A percentile compares a stretch with the other conserved stretches of the same genome.
Evolutionary conservation across 768 basidiomycete genomes (phyloP).

Genomic region (Leccinum aurantiacum): DNA sequence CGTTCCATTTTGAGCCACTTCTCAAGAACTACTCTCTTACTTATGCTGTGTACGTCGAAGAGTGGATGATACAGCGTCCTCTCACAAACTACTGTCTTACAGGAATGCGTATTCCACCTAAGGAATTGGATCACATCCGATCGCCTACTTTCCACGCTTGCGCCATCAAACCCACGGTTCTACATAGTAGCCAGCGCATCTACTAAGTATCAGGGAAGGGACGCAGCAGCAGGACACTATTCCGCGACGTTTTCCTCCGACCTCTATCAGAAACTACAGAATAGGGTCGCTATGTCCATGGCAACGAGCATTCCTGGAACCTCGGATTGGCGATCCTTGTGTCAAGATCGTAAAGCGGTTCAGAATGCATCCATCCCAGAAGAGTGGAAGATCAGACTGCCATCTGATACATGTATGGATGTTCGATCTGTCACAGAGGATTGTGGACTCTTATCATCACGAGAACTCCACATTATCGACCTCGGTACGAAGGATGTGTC

Average conservation of each 20-base stretch:
- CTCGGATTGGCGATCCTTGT: slow-evolving; percentile 25
- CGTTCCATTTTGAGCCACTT: too few species aligned
- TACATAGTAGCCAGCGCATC: background rate
- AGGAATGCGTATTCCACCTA: too few species aligned
- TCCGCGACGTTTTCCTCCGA: background rate
- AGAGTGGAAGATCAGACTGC: slow-evolving; percentile 22
- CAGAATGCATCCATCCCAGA: slow-evolving; percentile 27
- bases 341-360: slow-evolving; percentile 15
- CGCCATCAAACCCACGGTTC: background rate
- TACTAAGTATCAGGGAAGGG: background rate
- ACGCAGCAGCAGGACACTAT: background rate
- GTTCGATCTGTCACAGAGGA: slow-evolving; percentile 22
- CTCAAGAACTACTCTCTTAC: too few species aligned
- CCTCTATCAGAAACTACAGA: background rate
- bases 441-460: slow-evolving; percentile 24
- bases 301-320: background rate
- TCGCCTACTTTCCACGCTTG: background rate
- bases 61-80: background rate
- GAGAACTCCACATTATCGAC: slow-evolving; percentile 23
- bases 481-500: slow-evolving; percentile 28
- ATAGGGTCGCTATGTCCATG: background rate
- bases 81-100: background rate
- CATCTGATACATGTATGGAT: slow-evolving; percentile 17
- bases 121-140: background rate
- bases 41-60: background rate